A percentile compares a stretch with the other conserved stretches of the same genome.
These are phyloP conservation scores for Simplicillium aogashimaense DNA, from an alignment of 2,329 filamentous ascomycete species.

Conservation along the genomic window DNA sequence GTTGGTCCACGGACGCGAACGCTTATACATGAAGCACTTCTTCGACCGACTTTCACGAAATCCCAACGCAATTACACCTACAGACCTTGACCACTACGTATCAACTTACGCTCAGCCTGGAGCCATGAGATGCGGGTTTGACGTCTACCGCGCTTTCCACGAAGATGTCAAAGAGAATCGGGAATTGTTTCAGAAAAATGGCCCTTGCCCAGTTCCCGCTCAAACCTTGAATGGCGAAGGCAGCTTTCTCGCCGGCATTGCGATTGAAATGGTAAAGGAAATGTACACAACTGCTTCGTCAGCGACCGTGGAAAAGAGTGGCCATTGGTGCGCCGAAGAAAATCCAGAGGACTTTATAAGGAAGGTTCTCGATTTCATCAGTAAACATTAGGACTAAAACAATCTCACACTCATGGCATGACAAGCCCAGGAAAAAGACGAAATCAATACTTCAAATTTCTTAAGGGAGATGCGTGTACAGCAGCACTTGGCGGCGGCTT, in stretches of 20 bases:
- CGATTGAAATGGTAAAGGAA: background rate
- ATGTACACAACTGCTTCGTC: slow-evolving; percentile 1
- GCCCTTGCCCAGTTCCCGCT: slow-evolving; percentile 12
- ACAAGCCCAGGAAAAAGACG: too few relatives aligned
- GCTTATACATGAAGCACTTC: slow-evolving; percentile 31
- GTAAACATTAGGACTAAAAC: background rate
- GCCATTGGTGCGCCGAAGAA: slow-evolving; percentile 2
- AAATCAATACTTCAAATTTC: too few relatives aligned
- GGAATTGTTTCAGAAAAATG: slow-evolving; percentile 15
- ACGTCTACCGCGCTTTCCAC: slow-evolving; percentile 21
- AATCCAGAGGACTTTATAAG: slow-evolving; percentile 1
- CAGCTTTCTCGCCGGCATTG: slow-evolving; percentile 1
- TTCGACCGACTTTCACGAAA: slow-evolving; percentile 26
- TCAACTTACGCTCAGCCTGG: slow-evolving; percentile 22
- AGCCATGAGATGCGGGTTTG: slow-evolving; percentile 20
- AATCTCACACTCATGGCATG: too few relatives aligned
- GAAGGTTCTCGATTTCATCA: background rate
- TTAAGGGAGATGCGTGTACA: too few relatives aligned
- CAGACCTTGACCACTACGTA: slow-evolving; percentile 28
- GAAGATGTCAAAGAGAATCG: slow-evolving; percentile 19
- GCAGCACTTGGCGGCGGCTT: too few relatives aligned
- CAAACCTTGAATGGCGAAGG: slow-evolving; percentile 3
- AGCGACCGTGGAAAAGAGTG: background rate
- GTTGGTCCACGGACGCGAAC: slow-evolving; percentile 26
- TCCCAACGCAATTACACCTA: slow-evolving; percentile 20